Base-by-base conservation (phyloP, 139 green algal species). In the Chlamydomonas applanata region DNA sequence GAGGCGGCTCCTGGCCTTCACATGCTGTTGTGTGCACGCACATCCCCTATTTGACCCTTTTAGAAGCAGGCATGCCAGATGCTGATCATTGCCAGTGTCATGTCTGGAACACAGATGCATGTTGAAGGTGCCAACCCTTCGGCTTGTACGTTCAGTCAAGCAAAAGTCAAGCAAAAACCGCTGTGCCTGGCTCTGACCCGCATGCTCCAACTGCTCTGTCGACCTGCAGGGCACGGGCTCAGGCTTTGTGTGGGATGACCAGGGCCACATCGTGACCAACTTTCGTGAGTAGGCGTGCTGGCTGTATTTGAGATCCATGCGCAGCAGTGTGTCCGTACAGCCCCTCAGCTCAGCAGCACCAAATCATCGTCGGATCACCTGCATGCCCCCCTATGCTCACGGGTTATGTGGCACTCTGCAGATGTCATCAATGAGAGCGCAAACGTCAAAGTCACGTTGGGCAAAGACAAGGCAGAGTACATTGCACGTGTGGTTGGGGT, bases 331-430 rank as follows among this genome's bases (percentile, higher is more conserved):
- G 91, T 46, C 86, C 71, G 44, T 91, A 91, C 4, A 94, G 95
- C 72, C 66, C 94, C 0, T 96, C 89, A 89, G 90, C 81, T 33
- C 54, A 79, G 17, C 49, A 70, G 49, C 79, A 87, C 35, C 87
- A 92, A 76, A 78, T 94, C 17, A 84, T 97, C 14, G 95, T 89
- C 30, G 95, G 95, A 77, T 95, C 85, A 68, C 91, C n/a, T n/a
- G n/a, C n/a, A n/a, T n/a, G n/a, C n/a, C n/a, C n/a, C n/a, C n/a
- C n/a, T n/a, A n/a, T n/a, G n/a, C n/a, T n/a, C n/a, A n/a, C n/a
- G n/a, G n/a, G 95, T 78, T 11, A 11, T 49, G 40, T 49, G 40
- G 7, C 7, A 7, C 7, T 11, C 7, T 49, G 40, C 40, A 49
- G 40, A 73, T 32, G 76, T 86, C 3, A 85, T 86, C 52, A 74